Percentiles rank a stretch among this genome's conserved stretches.
Conservation (phyloP, 164 flowering plant genomes). For the Sedum album region DNA sequence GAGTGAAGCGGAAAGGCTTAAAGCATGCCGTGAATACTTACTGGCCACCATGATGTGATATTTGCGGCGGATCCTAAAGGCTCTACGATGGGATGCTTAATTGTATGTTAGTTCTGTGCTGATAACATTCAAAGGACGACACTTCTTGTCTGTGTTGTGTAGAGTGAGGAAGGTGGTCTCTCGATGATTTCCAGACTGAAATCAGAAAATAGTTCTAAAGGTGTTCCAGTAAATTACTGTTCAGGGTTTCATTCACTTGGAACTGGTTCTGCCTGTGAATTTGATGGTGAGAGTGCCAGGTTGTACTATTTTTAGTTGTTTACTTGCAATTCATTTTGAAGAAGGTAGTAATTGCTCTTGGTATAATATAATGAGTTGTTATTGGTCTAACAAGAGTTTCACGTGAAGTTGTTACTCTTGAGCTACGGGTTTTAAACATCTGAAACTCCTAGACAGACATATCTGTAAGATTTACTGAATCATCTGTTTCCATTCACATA, state of each 20-base stretch:
- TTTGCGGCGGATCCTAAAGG: not conserved
- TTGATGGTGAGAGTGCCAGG: not conserved
- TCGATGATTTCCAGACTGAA: not conserved
- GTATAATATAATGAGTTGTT: too few species aligned
- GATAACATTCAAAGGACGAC: too few species aligned
- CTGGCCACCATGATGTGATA: not conserved
- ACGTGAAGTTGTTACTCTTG: constrained; percentile 62
- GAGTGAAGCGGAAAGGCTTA: constrained; percentile 97
- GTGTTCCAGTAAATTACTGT: not conserved
- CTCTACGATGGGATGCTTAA: not conserved
- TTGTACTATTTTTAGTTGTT: not conserved
- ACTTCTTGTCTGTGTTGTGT: not conserved
- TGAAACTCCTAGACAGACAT: constrained; percentile 90
- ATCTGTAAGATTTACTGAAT: constrained; percentile 48
- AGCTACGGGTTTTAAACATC: too few species aligned
- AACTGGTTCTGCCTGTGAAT: not conserved
- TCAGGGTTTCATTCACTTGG: not conserved
- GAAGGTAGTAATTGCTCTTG: too few species aligned
- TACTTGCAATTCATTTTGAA: not conserved
- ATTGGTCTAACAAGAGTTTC: constrained; percentile 65
- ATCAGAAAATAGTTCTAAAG: not conserved
- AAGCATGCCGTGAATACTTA: constrained; percentile 50
- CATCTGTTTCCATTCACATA: not conserved
- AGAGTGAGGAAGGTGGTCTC: not conserved
- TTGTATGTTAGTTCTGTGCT: not conserved